Conservation (phyloP, 2,329 filamentous ascomycete species). For the Exophiala phaeomuriformis region DNA sequence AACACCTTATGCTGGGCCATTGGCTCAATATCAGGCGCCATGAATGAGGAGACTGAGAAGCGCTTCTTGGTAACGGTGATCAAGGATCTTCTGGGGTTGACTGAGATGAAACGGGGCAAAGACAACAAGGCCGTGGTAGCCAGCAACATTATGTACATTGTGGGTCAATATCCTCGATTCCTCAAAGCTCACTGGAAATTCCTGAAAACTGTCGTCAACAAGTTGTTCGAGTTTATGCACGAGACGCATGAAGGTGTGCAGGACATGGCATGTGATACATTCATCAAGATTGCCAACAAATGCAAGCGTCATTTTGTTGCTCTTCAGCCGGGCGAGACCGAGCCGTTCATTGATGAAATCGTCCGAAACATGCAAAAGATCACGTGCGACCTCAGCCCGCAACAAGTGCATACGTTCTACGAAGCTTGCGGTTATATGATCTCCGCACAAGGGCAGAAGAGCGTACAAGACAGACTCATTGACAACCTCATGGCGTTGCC, state of each 20-base stretch:
- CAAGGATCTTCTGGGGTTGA: conserved; percentile 91
- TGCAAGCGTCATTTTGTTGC: conserved; percentile 97
- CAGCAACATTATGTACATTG: conserved; percentile 99
- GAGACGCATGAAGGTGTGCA: conserved; percentile 98
- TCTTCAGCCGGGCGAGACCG: conserved; percentile 83
- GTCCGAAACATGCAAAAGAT: conserved; percentile 93
- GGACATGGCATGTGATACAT: conserved; percentile 99
- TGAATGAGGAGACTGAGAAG: conserved; percentile 99
- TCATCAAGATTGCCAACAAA: conserved; percentile 99
- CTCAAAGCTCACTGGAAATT: conserved; percentile 99
- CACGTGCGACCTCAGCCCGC: conserved; percentile 86
- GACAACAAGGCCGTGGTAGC: conserved; percentile 99
- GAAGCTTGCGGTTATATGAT: conserved; percentile 99
- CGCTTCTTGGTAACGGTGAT: conserved; percentile 97
- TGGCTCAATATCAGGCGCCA: conserved; percentile 93
- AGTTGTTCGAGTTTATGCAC: conserved; percentile 99
- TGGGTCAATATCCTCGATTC: conserved; percentile 96
- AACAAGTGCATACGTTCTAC: conserved; percentile 98
- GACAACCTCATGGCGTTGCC: conserved; percentile 88
- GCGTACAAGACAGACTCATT: conserved; percentile 84
- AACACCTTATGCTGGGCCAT: conserved; percentile 99
- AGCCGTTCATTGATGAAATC: conserved; percentile 98
- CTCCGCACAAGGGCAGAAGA: conserved; percentile 90
- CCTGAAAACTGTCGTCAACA: conserved; percentile 98
- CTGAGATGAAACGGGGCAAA: conserved; percentile 98